These are phyloP conservation scores for Candida sanyaensis DNA, from an alignment of 1,139 yeast species.

Conservation along the genomic window DNA sequence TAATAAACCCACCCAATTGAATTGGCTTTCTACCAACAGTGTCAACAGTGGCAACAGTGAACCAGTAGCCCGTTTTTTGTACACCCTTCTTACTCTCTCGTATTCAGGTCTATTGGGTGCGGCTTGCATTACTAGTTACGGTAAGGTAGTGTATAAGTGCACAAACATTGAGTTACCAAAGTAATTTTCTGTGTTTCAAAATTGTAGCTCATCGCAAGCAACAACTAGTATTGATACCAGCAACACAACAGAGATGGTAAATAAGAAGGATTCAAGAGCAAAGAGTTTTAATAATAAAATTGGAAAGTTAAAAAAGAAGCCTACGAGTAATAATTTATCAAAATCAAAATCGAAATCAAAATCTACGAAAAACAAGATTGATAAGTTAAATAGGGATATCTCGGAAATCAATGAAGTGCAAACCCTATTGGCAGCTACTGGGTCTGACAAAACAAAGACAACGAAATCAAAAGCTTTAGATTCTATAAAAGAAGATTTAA, in stretches of 20 bases:
- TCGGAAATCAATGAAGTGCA: slow-evolving; percentile 40
- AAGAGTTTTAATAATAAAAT: slow-evolving; percentile 1
- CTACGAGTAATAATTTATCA: background rate
- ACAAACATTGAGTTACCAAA: no score
- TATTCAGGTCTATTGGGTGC: background rate
- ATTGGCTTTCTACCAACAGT: slow-evolving; percentile 79
- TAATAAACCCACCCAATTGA: slow-evolving; percentile 70
- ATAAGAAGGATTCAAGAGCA: background rate
- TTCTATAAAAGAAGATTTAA: slow-evolving; percentile 44
- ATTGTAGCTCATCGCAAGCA: background rate
- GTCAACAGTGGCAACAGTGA: slow-evolving; percentile 74
- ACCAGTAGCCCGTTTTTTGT: slow-evolving; percentile 71
- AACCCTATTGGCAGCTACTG: slow-evolving; percentile 18
- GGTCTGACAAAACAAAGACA: slow-evolving; percentile 8
- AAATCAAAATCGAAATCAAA: slow-evolving; percentile 27
- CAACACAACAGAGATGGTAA: background rate
- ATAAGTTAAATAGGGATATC: slow-evolving; percentile 43
- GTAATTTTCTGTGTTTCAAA: no score
- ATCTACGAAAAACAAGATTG: slow-evolving; percentile 41
- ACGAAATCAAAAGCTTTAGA: slow-evolving; percentile 28
- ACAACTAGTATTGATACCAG: background rate
- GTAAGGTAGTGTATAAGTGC: background rate
- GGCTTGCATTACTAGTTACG: background rate
- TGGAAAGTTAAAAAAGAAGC: slow-evolving; percentile 4
- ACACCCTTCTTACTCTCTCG: no score